Base-by-base conservation (phyloP, 306 rosid genomes). In the Cicer chorassanicum region DNA sequence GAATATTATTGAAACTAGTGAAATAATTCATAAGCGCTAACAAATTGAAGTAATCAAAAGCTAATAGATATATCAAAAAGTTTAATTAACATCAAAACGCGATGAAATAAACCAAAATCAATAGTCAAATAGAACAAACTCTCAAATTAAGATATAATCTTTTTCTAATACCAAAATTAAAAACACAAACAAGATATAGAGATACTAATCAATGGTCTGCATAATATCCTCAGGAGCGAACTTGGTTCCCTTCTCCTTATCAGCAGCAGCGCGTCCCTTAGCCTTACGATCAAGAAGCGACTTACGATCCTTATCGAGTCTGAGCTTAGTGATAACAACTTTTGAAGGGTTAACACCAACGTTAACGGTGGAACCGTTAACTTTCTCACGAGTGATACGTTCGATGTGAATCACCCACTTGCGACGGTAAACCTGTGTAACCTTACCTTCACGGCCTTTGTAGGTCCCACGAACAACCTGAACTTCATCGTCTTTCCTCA, bases 371-470 rank as follows among this genome's bases (percentile, higher is more conserved):
- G 98, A 90, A 0, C 98, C 98, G 1, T 92, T 92, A 0, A 92
- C 98, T 87, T 92, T 92, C 89, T 92, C 98, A 0, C 98, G 84
- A 0, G 98, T 92, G 65, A 92, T 90, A 13, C 98, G 88, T 69
- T 92, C 98, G 44, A 92, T 86, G 87, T 92, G 98, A 65, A 92
- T 90, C 54, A 88, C 91, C 94, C 93, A 92, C 61, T 92, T 92
- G 12, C 91, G 91, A 6, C 98, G 84, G 82, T 92, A 92, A 0
- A 92, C 98, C 87, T 92, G 94, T 0, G 87, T 91, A 0, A 92
- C 91, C 85, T 92, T 92, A 0, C 98, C 98, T 60, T 92, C 98
- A 4, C 98, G 92, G 0, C 98, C 98, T 78, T 92, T 92, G 91
- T 43, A 89, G 15, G 93, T 90, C 0, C 98, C 98, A 0, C 98